Conservation (phyloP, 805 yeast species). For the Limtongozyma cylindracea region DNA sequence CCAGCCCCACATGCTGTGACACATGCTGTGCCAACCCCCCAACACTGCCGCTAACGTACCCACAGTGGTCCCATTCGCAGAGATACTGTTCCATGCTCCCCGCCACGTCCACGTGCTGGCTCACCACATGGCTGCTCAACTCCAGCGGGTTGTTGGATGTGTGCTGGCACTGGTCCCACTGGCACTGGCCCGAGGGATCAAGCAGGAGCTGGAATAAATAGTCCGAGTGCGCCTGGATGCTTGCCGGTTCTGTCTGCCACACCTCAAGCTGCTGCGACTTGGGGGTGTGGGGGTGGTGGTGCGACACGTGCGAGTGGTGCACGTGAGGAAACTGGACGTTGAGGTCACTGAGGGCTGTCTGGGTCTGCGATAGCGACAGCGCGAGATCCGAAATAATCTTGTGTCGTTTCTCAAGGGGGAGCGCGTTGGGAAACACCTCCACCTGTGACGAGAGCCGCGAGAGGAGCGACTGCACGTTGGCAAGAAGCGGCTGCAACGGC, state of each 20-base stretch:
- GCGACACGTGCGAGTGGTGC: slow-evolving; percentile 5
- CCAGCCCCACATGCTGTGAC: slow-evolving; percentile 5
- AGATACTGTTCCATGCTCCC: slow-evolving; percentile 5
- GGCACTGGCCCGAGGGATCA: slow-evolving; percentile 16
- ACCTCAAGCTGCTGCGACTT: slow-evolving; percentile 15
- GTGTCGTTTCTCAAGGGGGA: not conserved
- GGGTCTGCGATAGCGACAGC: too few relatives aligned
- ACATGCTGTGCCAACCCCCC: slow-evolving; percentile 21
- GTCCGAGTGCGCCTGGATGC: slow-evolving; percentile 6
- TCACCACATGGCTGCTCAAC: slow-evolving; percentile 12
- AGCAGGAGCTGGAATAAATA: slow-evolving; percentile 13
- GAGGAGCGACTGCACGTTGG: slow-evolving; percentile 9
- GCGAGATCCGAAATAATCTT: too few relatives aligned
- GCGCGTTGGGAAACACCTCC: not conserved
- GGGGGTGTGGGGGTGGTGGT: not conserved
- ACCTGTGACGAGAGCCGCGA: slow-evolving; percentile 2
- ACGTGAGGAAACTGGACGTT: slow-evolving; percentile 15
- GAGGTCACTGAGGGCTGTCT: slow-evolving; percentile 3
- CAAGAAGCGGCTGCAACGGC: slow-evolving; percentile 13
- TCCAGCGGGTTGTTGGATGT: slow-evolving; percentile 10
- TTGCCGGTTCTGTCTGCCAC: slow-evolving; percentile 15
- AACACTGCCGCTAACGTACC: slow-evolving; percentile 24
- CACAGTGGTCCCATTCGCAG: slow-evolving; percentile 66
- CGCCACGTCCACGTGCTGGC: slow-evolving; percentile 18
- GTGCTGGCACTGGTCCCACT: slow-evolving; percentile 43